Base-by-base conservation (phyloP, 176 grass and related monocot species). In the Carex parvula region DNA sequence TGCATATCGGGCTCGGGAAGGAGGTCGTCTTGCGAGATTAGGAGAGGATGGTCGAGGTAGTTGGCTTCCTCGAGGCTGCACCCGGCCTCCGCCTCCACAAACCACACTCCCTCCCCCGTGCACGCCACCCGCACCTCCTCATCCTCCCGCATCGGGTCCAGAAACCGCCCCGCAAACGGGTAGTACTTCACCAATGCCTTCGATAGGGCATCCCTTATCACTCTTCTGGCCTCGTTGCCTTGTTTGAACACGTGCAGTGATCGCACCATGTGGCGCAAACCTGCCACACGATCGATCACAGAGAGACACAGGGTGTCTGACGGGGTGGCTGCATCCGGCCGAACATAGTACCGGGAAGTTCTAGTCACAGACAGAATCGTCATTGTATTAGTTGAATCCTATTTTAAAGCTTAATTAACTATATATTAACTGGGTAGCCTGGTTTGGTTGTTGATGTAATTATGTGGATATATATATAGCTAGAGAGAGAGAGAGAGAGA, bases 71-170 rank as follows among this genome's bases (percentile, higher is more conserved):
- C 89, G 64, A 97, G 88, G 12, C 30, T 84, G 69, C 91, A 97
- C 58, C 62, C 78, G 3, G 89, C 89, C 54, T 70, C 4, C 2
- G 91, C 94, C 88, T 94, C 91, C 60, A 89, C 86, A 70, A 97
- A 97, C 89, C 91, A 94, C 64, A 63, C 94, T 12, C 94, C 94
- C 82, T 97, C 86, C n/a, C 84, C 91, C 1, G 89, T 93, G 86
- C 94, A 97, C 71, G 46, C 86, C 80, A 93, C 84, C 18, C 33
- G 26, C 70, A 64, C 26, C 86, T 96, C 87, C 1, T 84, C 90
- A 3, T 7, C 84, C n/a, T 57, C 81, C 77, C 10, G 37, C 52
- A 16, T 68, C 5, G 64, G 48, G 15, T 33, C 85, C 33, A 89
- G 71, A 55, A 97, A 97, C 58, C 94, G 50, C 52, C 94, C 94